Base-by-base conservation (phyloP, 2,329 filamentous ascomycete genomes). In the Metarhizium anisopliae region DNA sequence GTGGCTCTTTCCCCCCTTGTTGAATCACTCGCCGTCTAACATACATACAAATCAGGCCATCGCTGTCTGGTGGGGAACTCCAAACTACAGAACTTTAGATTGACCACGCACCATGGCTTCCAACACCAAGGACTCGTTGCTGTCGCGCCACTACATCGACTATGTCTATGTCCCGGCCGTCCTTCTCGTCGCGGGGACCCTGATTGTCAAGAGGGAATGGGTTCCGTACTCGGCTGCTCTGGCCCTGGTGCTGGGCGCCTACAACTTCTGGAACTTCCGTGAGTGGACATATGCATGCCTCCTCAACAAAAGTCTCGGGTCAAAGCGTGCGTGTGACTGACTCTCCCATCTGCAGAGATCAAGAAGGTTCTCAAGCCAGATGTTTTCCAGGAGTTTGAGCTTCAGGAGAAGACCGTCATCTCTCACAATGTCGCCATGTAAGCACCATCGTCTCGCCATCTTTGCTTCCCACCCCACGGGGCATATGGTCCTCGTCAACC, bases 401-500 rank as follows among this genome's bases (percentile, higher is more conserved):
- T 99, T 64, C 86, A 88, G 73, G 90, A 97, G 74, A 97, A 96
- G 83, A 97, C 87, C 14, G 82, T 95, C 62, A 86, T 97, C 67
- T 96, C 93, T 36, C 94, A 97, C 83, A 99, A 99, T 79, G 93
- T 95, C 58, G 92, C 93, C 73, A 96, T 99, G 88, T 91, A 75
- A 68, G 82, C 73, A 6, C n/a, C 6, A 11, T 8, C 30, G 25
- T 16, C 30, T 20, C 25, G 32, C 32, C 32, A 35, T 35, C 3
- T 35, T 35, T 35, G 32, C 32, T 35, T 35, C 32, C 32, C 32
- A 35, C 7, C 32, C 10, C 32, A 7, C 10, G 10, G 32, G 32
- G 6, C 32, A 11, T 35, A 11, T 35, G 10, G 10, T 35, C 32
- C 32, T 35, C 32, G 10, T 35, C 32, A 35, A 35, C 32, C 2